Base-by-base conservation (phyloP, 805 yeast genomes). In the Zygosaccharomyces rouxii region DNA sequence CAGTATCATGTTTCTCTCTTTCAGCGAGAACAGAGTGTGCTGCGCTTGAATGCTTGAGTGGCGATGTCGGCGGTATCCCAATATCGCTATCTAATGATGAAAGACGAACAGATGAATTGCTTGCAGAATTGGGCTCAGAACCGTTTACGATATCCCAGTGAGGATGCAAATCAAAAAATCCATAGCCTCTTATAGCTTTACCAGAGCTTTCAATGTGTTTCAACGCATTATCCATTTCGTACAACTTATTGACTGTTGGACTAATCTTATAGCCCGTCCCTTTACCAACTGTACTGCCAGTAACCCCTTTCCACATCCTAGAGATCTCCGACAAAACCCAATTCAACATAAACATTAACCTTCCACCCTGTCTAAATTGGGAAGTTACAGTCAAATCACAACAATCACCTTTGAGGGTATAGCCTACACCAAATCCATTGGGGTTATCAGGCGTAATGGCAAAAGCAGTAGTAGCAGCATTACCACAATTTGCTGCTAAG, bases 401-500 rank as follows among this genome's bases (percentile, higher is more conserved):
- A 35, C 81, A 80, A 60, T 89, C 94, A 47, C 78, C 81, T 63
- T 89, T 90, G 56, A 89, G 83, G 53, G 89, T 87, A 62, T 89
- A 89, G 1, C 96, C 97, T 21, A 89, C 75, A n/a, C 96, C 97
- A 67, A 84, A 89, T 0, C 97, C 97, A 58, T 86, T 89, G 39
- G 89, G 82, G 16, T 81, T 75, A 1, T 90, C 94, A 2, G 97
- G 97, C 0, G 96, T 92, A 50, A 89, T 81, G 2, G 97, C 97
- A 71, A 89, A 89, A 29, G 86, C 71, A 46, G 83, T 82, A 59
- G 89, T 77, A 1, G 97, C 88, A 9, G 95, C 89, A 64, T 89
- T 89, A 18, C 97, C 97, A 71, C 97, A 89, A 67, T 89, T 89
- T 28, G 89, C 80, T 3, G 88, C 74, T 38, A 72, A 58, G 46